Evolutionary conservation across 2,329 filamentous ascomycete genomes (phyloP).

Genomic region (Sclerotinia subarctica): DNA sequence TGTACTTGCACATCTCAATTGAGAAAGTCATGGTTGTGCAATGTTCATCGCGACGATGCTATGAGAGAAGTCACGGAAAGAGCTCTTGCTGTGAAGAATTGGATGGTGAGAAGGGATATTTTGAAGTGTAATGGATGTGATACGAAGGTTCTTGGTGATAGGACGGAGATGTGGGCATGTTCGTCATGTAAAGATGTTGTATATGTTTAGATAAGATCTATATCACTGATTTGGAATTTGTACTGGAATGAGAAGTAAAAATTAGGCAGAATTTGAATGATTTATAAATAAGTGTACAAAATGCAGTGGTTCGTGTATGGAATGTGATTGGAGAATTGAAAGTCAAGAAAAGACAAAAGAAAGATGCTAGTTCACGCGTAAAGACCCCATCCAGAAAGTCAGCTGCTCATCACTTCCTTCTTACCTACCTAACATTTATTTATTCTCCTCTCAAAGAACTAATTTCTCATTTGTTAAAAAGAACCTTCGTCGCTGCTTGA

Average conservation of each 20-base stretch:
- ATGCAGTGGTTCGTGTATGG: too few species aligned
- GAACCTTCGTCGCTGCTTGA: background rate
- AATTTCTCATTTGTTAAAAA: too few species aligned
- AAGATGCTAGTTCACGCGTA: too few species aligned
- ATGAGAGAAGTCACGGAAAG: background rate
- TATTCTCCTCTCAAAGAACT: too few species aligned
- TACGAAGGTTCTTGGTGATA: background rate
- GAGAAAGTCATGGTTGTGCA: conserved; percentile 13
- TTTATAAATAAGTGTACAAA: background rate
- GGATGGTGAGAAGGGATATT: background rate
- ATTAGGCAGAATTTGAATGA: background rate
- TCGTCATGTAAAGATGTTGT: conserved; percentile 9
- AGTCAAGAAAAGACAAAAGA: too few species aligned
- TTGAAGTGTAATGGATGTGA: conserved; percentile 7
- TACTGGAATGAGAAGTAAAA: background rate
- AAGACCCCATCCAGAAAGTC: too few species aligned
- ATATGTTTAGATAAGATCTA: background rate
- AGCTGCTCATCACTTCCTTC: too few species aligned
- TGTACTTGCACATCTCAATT: conserved; percentile 10
- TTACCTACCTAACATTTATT: too few species aligned
- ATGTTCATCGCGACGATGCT: background rate
- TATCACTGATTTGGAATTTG: background rate
- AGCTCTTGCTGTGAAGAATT: background rate
- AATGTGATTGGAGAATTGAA: too few species aligned
- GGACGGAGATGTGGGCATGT: conserved; percentile 8